phyloP scores from a whole-genome alignment of 2,329 filamentous ascomycete genomes.

The Teratosphaeria zuluensis region DNA sequence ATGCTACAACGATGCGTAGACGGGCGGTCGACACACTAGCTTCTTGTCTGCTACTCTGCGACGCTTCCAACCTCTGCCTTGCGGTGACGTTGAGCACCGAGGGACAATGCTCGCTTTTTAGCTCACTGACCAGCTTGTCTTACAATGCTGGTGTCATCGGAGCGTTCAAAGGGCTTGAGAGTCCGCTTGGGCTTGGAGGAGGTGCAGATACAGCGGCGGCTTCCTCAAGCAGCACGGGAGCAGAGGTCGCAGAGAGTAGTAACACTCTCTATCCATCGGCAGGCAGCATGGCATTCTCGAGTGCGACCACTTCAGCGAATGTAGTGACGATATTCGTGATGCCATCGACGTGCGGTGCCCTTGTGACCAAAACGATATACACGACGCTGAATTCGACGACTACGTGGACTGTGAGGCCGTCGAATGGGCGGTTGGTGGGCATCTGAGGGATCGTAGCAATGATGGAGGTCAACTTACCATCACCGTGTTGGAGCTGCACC shows the following conservation, averaged over 20 bases:
- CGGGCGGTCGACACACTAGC: neutral
- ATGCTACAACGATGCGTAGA: neutral
- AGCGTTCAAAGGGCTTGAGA: neutral
- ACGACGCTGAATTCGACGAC: neutral
- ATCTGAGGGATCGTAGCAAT: neutral
- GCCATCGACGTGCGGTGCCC: neutral
- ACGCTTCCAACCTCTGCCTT: neutral
- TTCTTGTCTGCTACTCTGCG: neutral
- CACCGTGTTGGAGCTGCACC: too few species aligned
- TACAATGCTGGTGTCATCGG: neutral
- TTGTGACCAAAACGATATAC: neutral
- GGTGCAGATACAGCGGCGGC: neutral
- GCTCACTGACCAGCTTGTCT: neutral
- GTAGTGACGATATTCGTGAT: neutral
- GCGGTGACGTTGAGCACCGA: neutral
- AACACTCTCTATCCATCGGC: neutral
- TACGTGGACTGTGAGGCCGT: neutral
- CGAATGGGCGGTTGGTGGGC: neutral
- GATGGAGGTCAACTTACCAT: too few species aligned
- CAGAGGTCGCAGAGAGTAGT: neutral
- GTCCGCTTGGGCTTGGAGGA: neutral
- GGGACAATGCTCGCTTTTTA: neutral
- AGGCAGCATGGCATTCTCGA: neutral
- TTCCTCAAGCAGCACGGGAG: neutral
- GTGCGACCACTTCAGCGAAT: neutral